These are phyloP conservation scores for Lineolata rhizophorae DNA, from an alignment of 495 filamentous ascomycete species.

Conservation along the genomic window DNA sequence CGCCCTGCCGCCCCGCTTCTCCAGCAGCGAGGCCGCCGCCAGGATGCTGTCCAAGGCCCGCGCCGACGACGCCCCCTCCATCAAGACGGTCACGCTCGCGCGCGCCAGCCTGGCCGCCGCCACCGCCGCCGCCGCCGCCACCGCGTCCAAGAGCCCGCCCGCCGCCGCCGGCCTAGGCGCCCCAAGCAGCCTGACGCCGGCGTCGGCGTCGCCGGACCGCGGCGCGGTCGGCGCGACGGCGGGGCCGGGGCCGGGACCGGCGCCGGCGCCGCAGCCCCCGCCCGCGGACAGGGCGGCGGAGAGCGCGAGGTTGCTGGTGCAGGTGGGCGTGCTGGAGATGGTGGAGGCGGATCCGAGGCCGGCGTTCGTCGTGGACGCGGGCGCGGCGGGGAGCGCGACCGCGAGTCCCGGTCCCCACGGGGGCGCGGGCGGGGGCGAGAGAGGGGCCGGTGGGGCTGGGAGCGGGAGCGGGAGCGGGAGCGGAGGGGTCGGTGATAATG, in stretches of 20 bases:
- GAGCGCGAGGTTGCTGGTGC: slow-evolving; percentile 24
- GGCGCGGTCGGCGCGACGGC: no score
- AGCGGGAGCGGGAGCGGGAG: no score
- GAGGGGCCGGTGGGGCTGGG: no score
- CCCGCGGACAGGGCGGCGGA: no score
- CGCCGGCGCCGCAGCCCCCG: no score
- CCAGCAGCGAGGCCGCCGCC: slow-evolving; percentile 28
- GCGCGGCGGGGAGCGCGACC: slow-evolving; percentile 28
- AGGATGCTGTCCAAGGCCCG: slow-evolving; percentile 35
- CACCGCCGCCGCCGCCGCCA: no score
- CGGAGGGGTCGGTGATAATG: no score
- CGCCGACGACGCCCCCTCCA: slow-evolving; percentile 25
- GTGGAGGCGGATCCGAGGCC: slow-evolving; percentile 45
- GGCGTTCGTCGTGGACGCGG: slow-evolving; percentile 45
- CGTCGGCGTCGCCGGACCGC: slow-evolving; percentile 19
- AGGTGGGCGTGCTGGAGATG: slow-evolving; percentile 38
- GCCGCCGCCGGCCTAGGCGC: slow-evolving; percentile 26
- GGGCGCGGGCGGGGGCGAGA: no score
- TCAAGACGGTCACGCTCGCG: slow-evolving; percentile 43
- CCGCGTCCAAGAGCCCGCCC: no score
- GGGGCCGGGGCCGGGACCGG: no score
- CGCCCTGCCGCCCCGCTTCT: slow-evolving; percentile 28
- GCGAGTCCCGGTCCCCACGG: no score
- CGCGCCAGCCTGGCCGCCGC: slow-evolving; percentile 26
- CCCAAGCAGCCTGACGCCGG: slow-evolving; percentile 8